Evolutionary conservation across 75 land plant species (phyloP), one percentile per base, ranked within the genome.

Genomic region (Selaginella tamariscina): DNA sequence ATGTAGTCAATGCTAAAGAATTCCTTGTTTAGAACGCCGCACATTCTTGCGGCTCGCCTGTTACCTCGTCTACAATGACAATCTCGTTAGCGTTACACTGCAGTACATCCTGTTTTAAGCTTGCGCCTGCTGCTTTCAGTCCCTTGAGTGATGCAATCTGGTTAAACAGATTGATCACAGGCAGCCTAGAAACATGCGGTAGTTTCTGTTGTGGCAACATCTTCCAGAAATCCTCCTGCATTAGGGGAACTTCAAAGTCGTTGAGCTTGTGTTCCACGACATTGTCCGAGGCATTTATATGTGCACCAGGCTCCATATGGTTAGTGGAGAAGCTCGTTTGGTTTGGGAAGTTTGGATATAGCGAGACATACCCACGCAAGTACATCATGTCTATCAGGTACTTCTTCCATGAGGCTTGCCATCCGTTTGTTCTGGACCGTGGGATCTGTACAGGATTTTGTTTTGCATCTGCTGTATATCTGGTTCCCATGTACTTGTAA

Each of bases 261-360:
- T 69, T 59, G 72, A 75, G 87, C 64, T 84, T 78, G 77, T 95
- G 99, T 66, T 66, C 79, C 32, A 95, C 78, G 1, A 81, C 81
- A 30, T 95, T 95, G 55, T 86, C 89, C n/a, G 85, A 85, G 1
- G 99, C 92, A 55, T 82, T 81, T 31, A 95, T 95, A 70, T 90
- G 99, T 0, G 99, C 99, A 2, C 96, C 99, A 1, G 99, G 99
- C 76, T 95, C 99, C 99, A 95, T 90, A 69, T 95, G 99, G 71
- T 95, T 95, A 11, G 99, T 95, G 9, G 99, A 90, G 74, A 95
- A 95, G 78, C 99, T 95, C 0, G 80, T 70, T 65, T 95, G 96
- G 67, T 82, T 70, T 0, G 99, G 99, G 70, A 91, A 95, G 63
- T 95, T 95, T 8, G 99, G 99, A 62, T 95, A 95, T 49, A 90